phyloP scores from a whole-genome alignment of 345 rosid genomes.

The Brassica rapa region DNA sequence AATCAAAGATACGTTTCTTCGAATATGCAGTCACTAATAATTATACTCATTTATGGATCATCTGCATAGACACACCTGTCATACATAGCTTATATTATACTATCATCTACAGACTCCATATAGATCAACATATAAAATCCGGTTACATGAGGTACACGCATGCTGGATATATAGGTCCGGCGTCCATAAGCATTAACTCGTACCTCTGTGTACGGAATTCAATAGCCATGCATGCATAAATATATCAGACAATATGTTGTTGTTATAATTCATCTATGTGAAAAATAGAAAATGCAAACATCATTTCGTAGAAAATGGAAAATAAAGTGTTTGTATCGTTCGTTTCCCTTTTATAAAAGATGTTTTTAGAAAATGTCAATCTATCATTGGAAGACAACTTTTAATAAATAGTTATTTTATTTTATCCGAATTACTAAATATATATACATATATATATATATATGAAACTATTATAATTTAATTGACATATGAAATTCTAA shows the following conservation, averaged over 20 bases:
- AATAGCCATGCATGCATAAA: neutral
- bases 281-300: neutral
- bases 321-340: neutral
- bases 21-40: slow-evolving; percentile 19
- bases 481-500: too few species aligned
- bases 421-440: neutral
- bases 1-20: slow-evolving; percentile 8
- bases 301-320: neutral
- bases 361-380: neutral
- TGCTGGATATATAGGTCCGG: neutral
- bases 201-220: neutral
- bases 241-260: neutral
- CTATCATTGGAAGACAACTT: neutral
- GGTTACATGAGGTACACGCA: neutral
- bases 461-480: too few species aligned
- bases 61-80: neutral
- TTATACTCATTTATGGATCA: slow-evolving; percentile 17
- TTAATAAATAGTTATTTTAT: neutral
- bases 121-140: slow-evolving; percentile 6
- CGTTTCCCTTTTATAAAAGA: neutral
- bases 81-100: neutral
- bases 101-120: neutral
- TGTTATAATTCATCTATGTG: neutral
- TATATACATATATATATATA: neutral
- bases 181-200: slow-evolving; percentile 12